Conservation (phyloP, 306 rosid genomes). For the Malus orientalis region DNA sequence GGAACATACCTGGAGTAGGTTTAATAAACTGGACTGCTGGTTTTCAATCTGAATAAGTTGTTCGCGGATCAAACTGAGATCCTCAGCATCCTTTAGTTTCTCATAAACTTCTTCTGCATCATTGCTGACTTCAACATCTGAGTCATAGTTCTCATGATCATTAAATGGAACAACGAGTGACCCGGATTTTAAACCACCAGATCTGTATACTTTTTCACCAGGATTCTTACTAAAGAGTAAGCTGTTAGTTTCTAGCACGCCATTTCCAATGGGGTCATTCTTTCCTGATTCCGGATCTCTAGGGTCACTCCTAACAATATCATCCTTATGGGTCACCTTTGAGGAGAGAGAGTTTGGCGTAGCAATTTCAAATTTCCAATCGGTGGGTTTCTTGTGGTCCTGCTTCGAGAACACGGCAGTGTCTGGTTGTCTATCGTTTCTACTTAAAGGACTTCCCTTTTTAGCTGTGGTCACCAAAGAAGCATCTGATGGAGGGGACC, state of each 20-base stretch:
- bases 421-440: constrained; percentile 33
- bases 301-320: constrained; percentile 24
- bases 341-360: constrained; percentile 28
- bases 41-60: constrained; percentile 94
- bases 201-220: constrained; percentile 51
- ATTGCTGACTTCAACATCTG: constrained; percentile 28
- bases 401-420: constrained; percentile 23
- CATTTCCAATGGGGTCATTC: constrained; percentile 21
- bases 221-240: constrained; percentile 37
- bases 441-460: constrained; percentile 28
- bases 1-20: constrained; percentile 75
- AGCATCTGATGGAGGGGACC: constrained; percentile 54
- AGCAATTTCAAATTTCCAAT: constrained; percentile 41
- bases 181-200: constrained; percentile 43
- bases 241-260: constrained; percentile 35
- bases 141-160: constrained; percentile 27
- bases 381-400: constrained; percentile 38
- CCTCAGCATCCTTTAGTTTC: constrained; percentile 68
- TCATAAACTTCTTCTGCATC: constrained; percentile 46
- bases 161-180: constrained; percentile 68
- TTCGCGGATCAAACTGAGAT: constrained; percentile 68
- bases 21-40: constrained; percentile 77
- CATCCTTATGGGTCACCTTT: constrained; percentile 33
- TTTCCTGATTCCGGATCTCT: constrained; percentile 27
- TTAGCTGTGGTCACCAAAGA: constrained; percentile 33